Base-by-base conservation (phyloP, 495 filamentous ascomycete genomes). In the Acidomyces sp. region DNA sequence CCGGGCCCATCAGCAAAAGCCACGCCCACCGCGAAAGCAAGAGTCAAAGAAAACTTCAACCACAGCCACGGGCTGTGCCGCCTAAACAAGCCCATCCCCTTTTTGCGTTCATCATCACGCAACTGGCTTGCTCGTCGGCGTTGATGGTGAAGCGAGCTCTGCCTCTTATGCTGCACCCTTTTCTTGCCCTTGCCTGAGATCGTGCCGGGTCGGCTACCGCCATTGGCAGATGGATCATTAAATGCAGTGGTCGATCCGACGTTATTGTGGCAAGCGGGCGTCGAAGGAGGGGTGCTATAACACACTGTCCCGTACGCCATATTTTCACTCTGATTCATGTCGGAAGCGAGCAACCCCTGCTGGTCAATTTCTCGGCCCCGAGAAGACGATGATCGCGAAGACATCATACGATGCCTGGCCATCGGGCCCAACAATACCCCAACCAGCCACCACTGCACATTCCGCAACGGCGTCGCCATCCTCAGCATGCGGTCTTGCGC, bases 401-500 rank as follows among this genome's bases (percentile, higher is more conserved):
- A 12, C 16, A 41, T 31, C 16, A 40, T 21, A 1, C 27, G 38
- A 1, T 38, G 37, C 9, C 19, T 27, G 3, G 43, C 43, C 42
- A 51, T 46, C 1, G 48, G 48, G 13, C 48, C 48, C 2, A 51
- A 13, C 6, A 51, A 24, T 4, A 41, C 38, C 19, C 48, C 48
- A 3, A 51, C 48, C 9, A 51, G 42, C 48, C 48, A 51, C 43
- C 43, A 51, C 25, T 51, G 48, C 6, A 46, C 37, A 27, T 43
- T 42, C 12, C 36, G 43, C n/a, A 46, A 35, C 11, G 43, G 43
- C 5, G 11, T 20, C 7, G 48, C 43, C 25, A 51, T 41, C 19
- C 32, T 32, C 23, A 51, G 31, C n/a, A n/a, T n/a, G 19, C 38
- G 30, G 3, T 25, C 12, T 23, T 41, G 37, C 4, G 48, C 48